phyloP scores from a whole-genome alignment of 2,329 filamentous ascomycete genomes.

The Phyllosticta ampelicida region DNA sequence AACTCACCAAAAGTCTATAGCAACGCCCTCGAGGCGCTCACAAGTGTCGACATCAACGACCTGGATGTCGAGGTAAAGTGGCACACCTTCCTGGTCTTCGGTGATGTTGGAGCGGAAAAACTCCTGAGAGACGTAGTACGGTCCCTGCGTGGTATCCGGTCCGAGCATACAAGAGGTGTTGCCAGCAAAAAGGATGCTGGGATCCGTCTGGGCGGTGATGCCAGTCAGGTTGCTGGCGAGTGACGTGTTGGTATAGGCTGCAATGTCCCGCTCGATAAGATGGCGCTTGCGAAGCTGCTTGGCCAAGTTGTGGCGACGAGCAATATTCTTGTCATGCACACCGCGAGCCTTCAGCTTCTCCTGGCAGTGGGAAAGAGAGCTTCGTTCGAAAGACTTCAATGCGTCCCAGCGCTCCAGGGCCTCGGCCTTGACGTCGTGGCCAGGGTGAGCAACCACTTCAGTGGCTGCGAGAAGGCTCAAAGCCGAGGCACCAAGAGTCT shows the following conservation, averaged over 20 bases:
- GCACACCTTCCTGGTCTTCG: slow-evolving; percentile 39
- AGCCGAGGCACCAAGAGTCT: slow-evolving; percentile 15
- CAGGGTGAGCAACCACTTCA: slow-evolving; percentile 27
- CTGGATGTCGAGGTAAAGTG: slow-evolving; percentile 42
- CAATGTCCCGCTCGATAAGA: slow-evolving; percentile 15
- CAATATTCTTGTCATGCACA: slow-evolving; percentile 30
- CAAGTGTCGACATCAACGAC: slow-evolving; percentile 46
- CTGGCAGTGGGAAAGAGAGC: slow-evolving; percentile 28
- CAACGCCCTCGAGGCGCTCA: slow-evolving; percentile 38
- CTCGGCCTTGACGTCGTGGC: slow-evolving; percentile 27
- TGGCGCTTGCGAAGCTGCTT: slow-evolving; percentile 28
- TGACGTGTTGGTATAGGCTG: slow-evolving; percentile 13
- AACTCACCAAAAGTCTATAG: slow-evolving; percentile 41
- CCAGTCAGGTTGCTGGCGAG: slow-evolving; percentile 22
- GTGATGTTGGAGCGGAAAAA: slow-evolving; percentile 39
- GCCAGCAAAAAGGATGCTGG: slow-evolving; percentile 19
- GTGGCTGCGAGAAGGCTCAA: slow-evolving; percentile 17
- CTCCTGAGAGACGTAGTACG: slow-evolving; percentile 28
- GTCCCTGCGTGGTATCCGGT: slow-evolving; percentile 23
- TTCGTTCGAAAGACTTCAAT: slow-evolving; percentile 12
- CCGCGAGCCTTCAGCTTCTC: slow-evolving; percentile 30
- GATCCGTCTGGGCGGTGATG: slow-evolving; percentile 20
- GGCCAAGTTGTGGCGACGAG: slow-evolving; percentile 31
- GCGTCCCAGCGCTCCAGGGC: slow-evolving; percentile 26
- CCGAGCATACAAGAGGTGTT: slow-evolving; percentile 26